Base-by-base conservation (phyloP, 2,329 filamentous ascomycete genomes). In the Ceratocystis variospora region DNA sequence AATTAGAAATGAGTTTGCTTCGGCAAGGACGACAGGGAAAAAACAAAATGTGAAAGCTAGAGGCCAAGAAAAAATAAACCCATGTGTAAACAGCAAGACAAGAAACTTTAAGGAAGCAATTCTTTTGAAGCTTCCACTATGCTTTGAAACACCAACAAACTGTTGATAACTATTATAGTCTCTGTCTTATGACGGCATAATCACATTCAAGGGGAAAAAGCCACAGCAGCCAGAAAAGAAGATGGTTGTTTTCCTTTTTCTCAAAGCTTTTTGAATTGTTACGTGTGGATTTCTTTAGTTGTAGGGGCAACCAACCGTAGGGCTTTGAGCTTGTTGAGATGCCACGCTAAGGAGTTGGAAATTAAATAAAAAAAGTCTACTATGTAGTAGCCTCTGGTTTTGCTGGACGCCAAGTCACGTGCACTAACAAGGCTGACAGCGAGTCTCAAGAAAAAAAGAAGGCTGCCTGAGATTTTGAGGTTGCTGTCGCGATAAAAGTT, bases 401-500 rank as follows among this genome's bases (percentile, higher is more conserved):
- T 15, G 4, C 48, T 12, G 48, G 22, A 67, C 66, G 66, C 66
- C 66, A 65, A 46, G 46, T 67, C 62, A 67, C 66, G 66, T 67
- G 66, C 5, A 8, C 10, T 7, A 2, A 50, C 61, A 64, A 67
- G 61, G 44, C 46, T 62, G 48, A 61, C 57, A 33, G 31, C 28
- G 28, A 33, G 55, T 3, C 15, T 8, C 8, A 28, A 15, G 33
- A 37, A 59, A n/a, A 22, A 19, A 15, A 41, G 25, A 53, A 66
- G 37, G 45, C 28, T 31, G 44, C n/a, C 55, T 37, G 28, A 19
- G 5, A 31, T 57, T 41, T 15, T 5, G 37, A 59, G 25, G 28
- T 25, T 53, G 10, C 22, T 28, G 37, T 53, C 48, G 48, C 19
- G 48, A 28, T 15, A 15, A 28, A 28, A 3, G 12, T 28, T 25